These are phyloP conservation scores for Malassezia globosa DNA, from an alignment of 1,284 basidiomycete species.

Conservation along the genomic window DNA sequence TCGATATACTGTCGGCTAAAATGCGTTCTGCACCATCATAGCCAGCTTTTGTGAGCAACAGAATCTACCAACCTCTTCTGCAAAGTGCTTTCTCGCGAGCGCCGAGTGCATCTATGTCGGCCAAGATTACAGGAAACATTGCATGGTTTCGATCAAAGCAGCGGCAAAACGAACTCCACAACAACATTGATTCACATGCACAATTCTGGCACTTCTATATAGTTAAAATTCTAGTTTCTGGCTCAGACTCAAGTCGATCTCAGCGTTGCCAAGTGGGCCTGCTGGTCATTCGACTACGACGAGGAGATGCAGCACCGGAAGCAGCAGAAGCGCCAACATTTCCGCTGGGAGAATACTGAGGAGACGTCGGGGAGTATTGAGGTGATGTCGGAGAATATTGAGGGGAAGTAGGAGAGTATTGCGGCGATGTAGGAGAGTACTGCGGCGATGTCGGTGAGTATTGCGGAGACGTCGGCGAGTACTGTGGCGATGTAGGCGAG, in stretches of 20 bases:
- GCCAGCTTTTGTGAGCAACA: conserved; percentile 2
- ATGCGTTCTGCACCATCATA: conserved; percentile 4
- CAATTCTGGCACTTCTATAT: too few species aligned
- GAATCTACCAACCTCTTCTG: conserved; percentile 11
- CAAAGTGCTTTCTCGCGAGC: conserved; percentile 13
- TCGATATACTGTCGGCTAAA: neutral
- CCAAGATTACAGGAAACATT: neutral
- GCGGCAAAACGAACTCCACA: too few species aligned
- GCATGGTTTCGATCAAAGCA: too few species aligned
- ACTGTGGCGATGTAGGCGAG: conserved; percentile 39
- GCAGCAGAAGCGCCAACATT: conserved; percentile 33
- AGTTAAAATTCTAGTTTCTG: too few species aligned
- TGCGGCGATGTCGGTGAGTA: conserved; percentile 63
- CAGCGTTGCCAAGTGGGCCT: conserved; percentile 38
- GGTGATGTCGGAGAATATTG: conserved; percentile 37
- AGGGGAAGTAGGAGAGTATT: conserved; percentile 40
- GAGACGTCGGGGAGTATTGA: conserved; percentile 36
- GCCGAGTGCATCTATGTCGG: neutral
- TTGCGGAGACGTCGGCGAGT: conserved; percentile 34
- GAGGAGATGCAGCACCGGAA: conserved; percentile 29
- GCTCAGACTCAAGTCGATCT: neutral
- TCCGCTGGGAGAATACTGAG: conserved; percentile 48
- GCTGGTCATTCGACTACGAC: conserved; percentile 36
- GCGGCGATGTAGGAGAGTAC: conserved; percentile 46
- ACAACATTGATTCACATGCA: too few species aligned